Evolutionary conservation across 257 asterid species (phyloP).

Genomic region (Fraxinus americana): DNA sequence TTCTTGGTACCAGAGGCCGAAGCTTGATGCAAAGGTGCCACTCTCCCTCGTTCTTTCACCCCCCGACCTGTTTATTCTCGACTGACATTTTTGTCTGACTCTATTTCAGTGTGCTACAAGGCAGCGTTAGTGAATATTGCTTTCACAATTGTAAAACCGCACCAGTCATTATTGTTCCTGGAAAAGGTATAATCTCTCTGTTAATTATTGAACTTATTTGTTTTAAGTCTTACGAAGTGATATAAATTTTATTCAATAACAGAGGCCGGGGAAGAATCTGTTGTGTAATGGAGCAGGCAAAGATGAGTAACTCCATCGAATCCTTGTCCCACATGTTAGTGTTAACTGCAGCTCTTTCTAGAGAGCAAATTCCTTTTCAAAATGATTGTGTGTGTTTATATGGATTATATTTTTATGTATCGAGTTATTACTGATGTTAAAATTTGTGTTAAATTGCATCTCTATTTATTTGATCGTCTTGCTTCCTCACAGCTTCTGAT

Average conservation of each 20-base stretch:
- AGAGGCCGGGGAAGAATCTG: conserved; percentile 58
- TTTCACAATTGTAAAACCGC: conserved; percentile 62
- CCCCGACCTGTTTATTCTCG: not conserved
- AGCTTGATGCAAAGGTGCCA: conserved; percentile 70
- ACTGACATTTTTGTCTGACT: conserved; percentile 4
- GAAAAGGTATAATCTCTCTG: conserved; percentile 42
- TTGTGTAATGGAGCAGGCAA: conserved; percentile 25
- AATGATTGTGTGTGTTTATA: not conserved
- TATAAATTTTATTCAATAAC: conserved; percentile 18
- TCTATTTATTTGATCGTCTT: not conserved
- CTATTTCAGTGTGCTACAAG: conserved; percentile 48
- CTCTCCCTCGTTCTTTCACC: not conserved
- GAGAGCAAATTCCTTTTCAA: not conserved
- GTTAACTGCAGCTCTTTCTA: not conserved
- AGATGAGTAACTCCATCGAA: not conserved
- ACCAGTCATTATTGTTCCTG: conserved; percentile 55
- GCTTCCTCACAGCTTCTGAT: conserved; percentile 20
- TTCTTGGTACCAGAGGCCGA: conserved; percentile 89
- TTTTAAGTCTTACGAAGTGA: not conserved
- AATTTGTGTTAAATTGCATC: not conserved
- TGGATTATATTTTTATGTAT: not conserved
- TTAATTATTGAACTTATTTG: not conserved
- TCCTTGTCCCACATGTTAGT: not conserved
- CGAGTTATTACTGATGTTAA: not conserved
- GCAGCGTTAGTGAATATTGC: conserved; percentile 59